Base-by-base conservation (phyloP, 768 basidiomycete genomes). In the Mycena kentingensis region DNA sequence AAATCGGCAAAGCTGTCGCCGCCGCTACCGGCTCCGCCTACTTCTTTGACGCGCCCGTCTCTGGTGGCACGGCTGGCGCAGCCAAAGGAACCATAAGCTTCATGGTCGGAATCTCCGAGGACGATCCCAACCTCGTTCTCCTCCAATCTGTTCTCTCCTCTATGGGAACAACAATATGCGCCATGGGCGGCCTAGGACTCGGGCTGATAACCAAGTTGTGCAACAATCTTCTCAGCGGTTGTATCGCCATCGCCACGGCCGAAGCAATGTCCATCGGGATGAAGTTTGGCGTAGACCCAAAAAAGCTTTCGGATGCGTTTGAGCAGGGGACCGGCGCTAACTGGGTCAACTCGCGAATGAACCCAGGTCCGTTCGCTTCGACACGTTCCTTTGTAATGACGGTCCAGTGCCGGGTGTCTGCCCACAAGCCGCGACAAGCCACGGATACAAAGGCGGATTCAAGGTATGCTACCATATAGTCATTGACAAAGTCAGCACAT, bases 241-340 rank as follows among this genome's bases (percentile, higher is more conserved):
- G 73, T 57, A 73, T 75, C 39, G 72, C 74, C 2, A 65, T 76
- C 15, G 73, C 74, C 3, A 76, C 73, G 3, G 63, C 73, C 24
- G 73, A 75, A 56, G 74, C 73, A 2, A 77, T 77, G 75, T 75
- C 75, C 50, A 61, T 77, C 8, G 74, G 73, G 1, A 76, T 77
- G 71, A 65, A 73, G 39, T 65, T 77, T 15, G 75, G 75, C 1
- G 53, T 77, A 5, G 75, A 76, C 15, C 69, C 75, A 1, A 67
- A 67, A 34, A 67, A 70, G 7, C 60, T 77, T 31, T 73, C 71
- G 27, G 60, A 68, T 28, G 71, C 69, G 37, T 71, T 77, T 36
- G 61, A 65, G n/a, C 70, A 70, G 15, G 75, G 75, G 46, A 70
- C 72, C 22, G 73, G 73, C 1, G 69, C 68, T 12, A 77, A 67